These are phyloP conservation scores for Phytophthora capsici DNA, from an alignment of 352 stramenopile genomes.

Conservation along the genomic window DNA sequence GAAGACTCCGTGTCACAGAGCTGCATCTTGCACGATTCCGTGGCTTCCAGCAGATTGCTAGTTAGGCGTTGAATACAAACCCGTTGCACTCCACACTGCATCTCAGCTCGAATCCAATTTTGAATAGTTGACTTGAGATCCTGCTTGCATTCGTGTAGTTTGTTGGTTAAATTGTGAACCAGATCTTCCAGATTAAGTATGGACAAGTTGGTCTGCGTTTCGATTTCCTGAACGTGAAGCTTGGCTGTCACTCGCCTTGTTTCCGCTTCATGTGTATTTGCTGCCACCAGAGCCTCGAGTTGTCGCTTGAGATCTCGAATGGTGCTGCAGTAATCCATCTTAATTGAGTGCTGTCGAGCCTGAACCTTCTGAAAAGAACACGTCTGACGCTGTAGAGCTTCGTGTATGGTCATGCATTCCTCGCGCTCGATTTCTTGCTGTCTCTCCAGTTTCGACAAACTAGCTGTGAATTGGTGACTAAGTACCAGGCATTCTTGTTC, in stretches of 20 bases:
- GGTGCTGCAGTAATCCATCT: constrained; percentile 14
- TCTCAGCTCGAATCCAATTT: constrained; percentile 21
- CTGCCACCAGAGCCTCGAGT: constrained; percentile 2
- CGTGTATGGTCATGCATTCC: constrained; percentile 15
- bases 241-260: not conserved
- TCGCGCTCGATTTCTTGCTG: constrained; percentile 17
- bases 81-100: constrained; percentile 14
- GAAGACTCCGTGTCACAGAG: constrained; percentile 29
- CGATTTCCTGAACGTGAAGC: not conserved
- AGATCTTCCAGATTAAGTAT: not conserved
- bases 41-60: constrained; percentile 2
- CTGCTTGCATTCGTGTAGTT: constrained; percentile 21
- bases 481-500: constrained; percentile 1
- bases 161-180: not conserved
- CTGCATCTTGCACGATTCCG: constrained; percentile 23
- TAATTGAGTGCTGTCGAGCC: constrained; percentile 16
- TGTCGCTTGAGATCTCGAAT: constrained; percentile 21
- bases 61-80: constrained; percentile 10
- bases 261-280: constrained; percentile 6
- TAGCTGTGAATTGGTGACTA: not conserved
- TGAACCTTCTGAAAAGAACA: constrained; percentile 20
- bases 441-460: constrained; percentile 8
- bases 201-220: constrained; percentile 2
- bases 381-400: constrained; percentile 23
- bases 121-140: constrained; percentile 18